Base-by-base conservation (phyloP, 208 protist species). In the Balamuthia mandrillaris region DNA sequence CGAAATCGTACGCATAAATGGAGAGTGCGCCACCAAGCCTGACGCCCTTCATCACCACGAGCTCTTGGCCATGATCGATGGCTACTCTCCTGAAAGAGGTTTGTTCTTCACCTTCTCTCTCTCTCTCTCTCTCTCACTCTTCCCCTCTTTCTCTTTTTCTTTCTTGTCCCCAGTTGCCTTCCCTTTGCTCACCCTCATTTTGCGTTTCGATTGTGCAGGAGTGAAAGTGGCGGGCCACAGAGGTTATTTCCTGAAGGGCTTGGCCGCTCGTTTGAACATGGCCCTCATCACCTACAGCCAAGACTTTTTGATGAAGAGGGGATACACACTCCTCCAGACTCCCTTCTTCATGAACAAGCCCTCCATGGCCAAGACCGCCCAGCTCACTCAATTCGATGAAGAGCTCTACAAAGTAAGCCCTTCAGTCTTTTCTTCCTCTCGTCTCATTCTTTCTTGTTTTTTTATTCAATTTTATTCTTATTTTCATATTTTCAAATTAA, bases 331-430 rank as follows among this genome's bases (percentile, higher is more conserved):
- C 21, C 94, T 99, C 45, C 97, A 99, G 77, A 97, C 98, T 18
- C 99, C 99, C 51, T 99, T 99, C 93, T 99, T 99, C 89, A 98
- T 99, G 89, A 97, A 97, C 87, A 98, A 98, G 88, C 93, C 97
- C 4, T 84, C 95, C 27, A 99, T 99, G 98, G 92, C 87, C 18
- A 91, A 97, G 49, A 96, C 97, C 31, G 91, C 90, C 16, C 89
- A 91, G 66, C 66, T 91, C 2, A 81, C 86, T 29, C 95, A 99
- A 85, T 99, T 99, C 88, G 98, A 99, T 87, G 98, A 99, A 85
- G 95, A 97, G 78, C 94, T 99, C 2, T 99, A 99, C 95, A 98
- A 99, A 84, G 86, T 91, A 0, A 49, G 39, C 27, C n/a, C n/a
- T n/a, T n/a, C n/a, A n/a, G n/a, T n/a, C 31, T 39, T 7, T 21